Base-by-base conservation (phyloP, 2,329 filamentous ascomycete species). In the Neofusicoccum cordaticola region DNA sequence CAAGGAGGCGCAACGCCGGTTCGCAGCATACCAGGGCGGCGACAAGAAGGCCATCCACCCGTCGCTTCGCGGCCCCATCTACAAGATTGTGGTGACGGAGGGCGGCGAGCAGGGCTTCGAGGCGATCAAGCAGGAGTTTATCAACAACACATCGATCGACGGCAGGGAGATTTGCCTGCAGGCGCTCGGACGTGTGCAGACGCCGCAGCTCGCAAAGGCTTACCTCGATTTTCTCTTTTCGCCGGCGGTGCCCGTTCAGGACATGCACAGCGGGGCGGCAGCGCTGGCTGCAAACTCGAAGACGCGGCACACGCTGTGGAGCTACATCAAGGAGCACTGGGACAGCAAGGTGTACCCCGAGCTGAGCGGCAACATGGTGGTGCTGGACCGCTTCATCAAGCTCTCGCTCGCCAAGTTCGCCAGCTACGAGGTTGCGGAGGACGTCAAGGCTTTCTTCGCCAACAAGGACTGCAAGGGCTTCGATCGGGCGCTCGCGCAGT, bases 321-420 rank as follows among this genome's bases (percentile, higher is more conserved):
- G 89, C 62, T 97, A 90, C 78, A 85, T 97, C 73, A 92, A 93
- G 79, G 83, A 85, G 48, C 89, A 97, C 80, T 99, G 94, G 91
- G 83, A 86, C 35, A 65, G 64, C 35, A 82, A 85, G 41, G 85
- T 96, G 50, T 84, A 88, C 61, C 80, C 86, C 66, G 90, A 90
- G 76, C 83, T 98, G 63, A 88, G 86, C 75, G 83, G 84, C 47
- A 97, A 97, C 80, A 90, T 92, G 68, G 90, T 97, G 35, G 87
- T 97, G 2, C 83, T 97, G 15, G 94, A 99, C 79, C 88, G 94
- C 53, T 97, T 96, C 79, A 81, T 99, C 71, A 88, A 91, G 70
- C 83, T 90, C 69, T 88, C 88, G 50, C 81, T 99, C 69, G 87
- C 86, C 72, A 90, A 91, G 74, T 98, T 96, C 75, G 86, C 91